Evolutionary conservation across 2,329 filamentous ascomycete species (phyloP), one percentile per base, ranked within the genome.

Genomic region (Gliomastix tumulicola): DNA sequence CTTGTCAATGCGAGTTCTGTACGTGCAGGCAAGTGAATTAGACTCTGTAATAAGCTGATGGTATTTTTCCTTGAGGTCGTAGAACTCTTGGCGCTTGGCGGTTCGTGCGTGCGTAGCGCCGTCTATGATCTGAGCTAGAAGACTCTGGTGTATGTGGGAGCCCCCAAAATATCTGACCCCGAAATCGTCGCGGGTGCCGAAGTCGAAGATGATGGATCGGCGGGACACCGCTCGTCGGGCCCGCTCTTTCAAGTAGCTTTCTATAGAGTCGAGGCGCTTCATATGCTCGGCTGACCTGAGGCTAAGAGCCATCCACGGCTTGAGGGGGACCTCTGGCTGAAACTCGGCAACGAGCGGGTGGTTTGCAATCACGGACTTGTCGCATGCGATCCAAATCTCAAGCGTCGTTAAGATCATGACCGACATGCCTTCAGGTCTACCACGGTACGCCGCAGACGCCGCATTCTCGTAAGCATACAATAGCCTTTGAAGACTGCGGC

Each of bases 311-410:
- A 66, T 48, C 2, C 74, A 56, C 1, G 67, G 35, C 0, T 42
- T 31, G 0, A 35, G 3, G 0, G 62, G 57, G 4, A 80, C 49
- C 3, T 63, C 62, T 1, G 67, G 62, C 11, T 59, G 45, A 42
- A 74, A 80, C 0, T 72, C 51, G 0, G 7, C 15, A 0, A 82
- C 46, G 3, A 73, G 41, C 0, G 59, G 53, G 17, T 62, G 56
- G 0, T 52, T 39, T 1, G 27, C n/a, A 3, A 62, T 55, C 2
- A 66, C 67, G 4, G 58, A 57, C 35, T 56, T 66, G 41, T 82
- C 77, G 22, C 69, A 65, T 1, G 69, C 70, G 7, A 74, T 48
- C 78, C 78, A 82, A 0, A 82, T 47, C 36, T 79, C 73, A 3
- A 78, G 43, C 0, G 72, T 42, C 0, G 68, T 75, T 1, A 82